Base-by-base conservation (phyloP, 148 eudicot species). In the Chenopodium berlandieri region DNA sequence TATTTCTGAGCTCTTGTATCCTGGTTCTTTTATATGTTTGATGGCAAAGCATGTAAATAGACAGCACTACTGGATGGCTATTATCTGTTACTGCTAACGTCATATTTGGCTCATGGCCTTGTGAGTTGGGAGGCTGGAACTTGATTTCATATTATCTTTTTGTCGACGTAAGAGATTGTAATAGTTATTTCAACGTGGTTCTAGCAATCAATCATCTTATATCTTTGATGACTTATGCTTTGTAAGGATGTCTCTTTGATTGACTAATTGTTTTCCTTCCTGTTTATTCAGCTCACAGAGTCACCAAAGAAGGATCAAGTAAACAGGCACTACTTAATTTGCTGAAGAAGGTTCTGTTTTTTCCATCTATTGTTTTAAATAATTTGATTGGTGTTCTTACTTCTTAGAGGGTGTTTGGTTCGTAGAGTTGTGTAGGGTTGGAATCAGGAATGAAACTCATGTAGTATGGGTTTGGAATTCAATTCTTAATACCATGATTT, bases 311-410 rank as follows among this genome's bases (percentile, higher is more conserved):
- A 80, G 92, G 85, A 52, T 32, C 86, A 23, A 86, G 77, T 81
- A 93, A 88, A 80, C 87, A 82, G 60, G 94, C 94, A 30, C 80
- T 96, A 78, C 94, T 96, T 71, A 95, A 92, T 87, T 86, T 94
- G 27, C 84, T 85, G 14, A 85, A 90, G 47, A 89, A 85, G 31
- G 71, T 75, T 13, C 48, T 68, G 27, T 74, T 30, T 12, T 52
- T 76, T 56, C 19, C 23, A 32, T n/a, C 7, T 31, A 65, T 46
- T 76, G 9, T 30, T 7, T 72, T 44, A 37, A 79, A 4, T 58
- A 34, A 34, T 79, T 67, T 67, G 58, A 73, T 58, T 27, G 44
- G 63, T 48, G 75, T 34, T 34, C 37, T 34, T 34, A 3, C 37
- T 34, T 34, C 37, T 34, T 34, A 34, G 37, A 2, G 37, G 37